Base-by-base conservation (phyloP, 768 basidiomycete genomes). In the Lentinula raphanica region DNA sequence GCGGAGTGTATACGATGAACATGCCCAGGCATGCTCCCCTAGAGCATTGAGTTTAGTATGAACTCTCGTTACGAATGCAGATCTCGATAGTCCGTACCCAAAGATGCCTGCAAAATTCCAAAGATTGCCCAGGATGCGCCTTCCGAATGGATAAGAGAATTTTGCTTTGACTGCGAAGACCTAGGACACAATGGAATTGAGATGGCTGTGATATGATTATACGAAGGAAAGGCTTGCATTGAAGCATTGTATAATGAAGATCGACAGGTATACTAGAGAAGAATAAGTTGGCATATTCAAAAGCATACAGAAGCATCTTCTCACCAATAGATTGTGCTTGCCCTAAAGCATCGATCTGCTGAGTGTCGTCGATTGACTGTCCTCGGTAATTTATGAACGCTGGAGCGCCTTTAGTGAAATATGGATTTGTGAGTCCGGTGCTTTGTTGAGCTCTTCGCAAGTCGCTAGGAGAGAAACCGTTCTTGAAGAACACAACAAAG, bases 221-320 rank as follows among this genome's bases (percentile, higher is more conserved):
- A n/a, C 35, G 32, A 2, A 39, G 23, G 21, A 50, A 31, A 39
- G 27, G 48, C 75, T 23, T 62, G 84, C 85, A 63, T 87, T 87
- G 74, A 86, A 87, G 67, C 84, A 86, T 65, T 86, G 86, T 15
- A 74, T 78, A 61, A 87, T 84, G 73, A 86, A 86, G 32, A 88
- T 75, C 3, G 82, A 82, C n/a, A 86, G 73, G 64, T 85, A 87
- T 38, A 83, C 79, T 78, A 57, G 12, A 12, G 29, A 11, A 50
- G n/a, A 19, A 21, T 1, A 9, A 35, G 32, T 8, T 35, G n/a
- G n/a, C n/a, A n/a, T n/a, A n/a, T n/a, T n/a, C n/a, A n/a, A n/a
- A n/a, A n/a, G n/a, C n/a, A n/a, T n/a, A n/a, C n/a, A n/a, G n/a
- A n/a, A n/a, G n/a, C n/a, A n/a, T n/a, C n/a, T n/a, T n/a, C 72